Conservation (phyloP, 345 rosid species). For the Diplotaxis tenuifolia region DNA sequence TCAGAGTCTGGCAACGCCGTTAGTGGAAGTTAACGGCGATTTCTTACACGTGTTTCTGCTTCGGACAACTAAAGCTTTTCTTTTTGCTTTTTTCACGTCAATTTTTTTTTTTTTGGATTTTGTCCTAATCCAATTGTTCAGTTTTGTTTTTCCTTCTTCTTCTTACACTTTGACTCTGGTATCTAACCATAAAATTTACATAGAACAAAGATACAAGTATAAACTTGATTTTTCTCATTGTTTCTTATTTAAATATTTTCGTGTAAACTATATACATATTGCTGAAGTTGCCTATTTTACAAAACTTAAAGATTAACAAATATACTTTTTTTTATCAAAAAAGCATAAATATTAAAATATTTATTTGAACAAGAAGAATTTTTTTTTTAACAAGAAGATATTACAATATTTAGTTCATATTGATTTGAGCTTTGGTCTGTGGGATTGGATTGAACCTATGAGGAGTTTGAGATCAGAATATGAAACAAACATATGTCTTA, state of each 20-base stretch:
- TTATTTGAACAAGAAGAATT: no score
- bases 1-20: constrained; percentile 15
- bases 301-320: neutral
- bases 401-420: neutral
- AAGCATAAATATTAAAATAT: neutral
- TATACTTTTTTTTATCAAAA: neutral
- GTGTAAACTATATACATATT: neutral
- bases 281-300: neutral
- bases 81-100: neutral
- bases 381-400: no score
- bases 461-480: neutral
- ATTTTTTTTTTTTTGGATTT: constrained; percentile 8
- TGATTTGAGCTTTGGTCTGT: neutral
- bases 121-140: constrained; percentile 13
- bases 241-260: neutral
- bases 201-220: neutral
- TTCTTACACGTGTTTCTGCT: constrained; percentile 31
- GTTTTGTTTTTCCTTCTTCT: neutral
- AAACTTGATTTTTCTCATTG: neutral
- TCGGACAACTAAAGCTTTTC: constrained; percentile 25
- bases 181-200: neutral
- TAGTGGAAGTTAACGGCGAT: constrained; percentile 26
- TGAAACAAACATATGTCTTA: neutral
- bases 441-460: neutral
- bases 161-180: neutral